Base-by-base conservation (phyloP, 2,329 filamentous ascomycete species). In the Dactylellina haptotyla region DNA sequence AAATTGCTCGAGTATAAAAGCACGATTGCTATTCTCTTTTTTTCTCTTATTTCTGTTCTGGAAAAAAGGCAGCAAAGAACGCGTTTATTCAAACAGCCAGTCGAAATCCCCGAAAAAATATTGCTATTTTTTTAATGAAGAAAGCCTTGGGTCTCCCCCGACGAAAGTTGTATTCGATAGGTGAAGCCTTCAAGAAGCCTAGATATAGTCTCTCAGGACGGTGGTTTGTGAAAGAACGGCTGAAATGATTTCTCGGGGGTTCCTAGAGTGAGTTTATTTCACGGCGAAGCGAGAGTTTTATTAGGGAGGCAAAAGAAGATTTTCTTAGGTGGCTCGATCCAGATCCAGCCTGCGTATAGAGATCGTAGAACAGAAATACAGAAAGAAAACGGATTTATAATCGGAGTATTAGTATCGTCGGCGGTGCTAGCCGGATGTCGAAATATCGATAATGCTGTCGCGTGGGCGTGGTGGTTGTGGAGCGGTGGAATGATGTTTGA, bases 201-300 rank as follows among this genome's bases (percentile, higher is more conserved):
- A 59, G 39, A 39, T 25, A 39, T 16, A 26, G 34, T 34, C 34
- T 18, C n/a, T 41, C 14, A 28, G 23, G 53, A 53, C 18, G 25
- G 59, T 30, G 34, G 45, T 45, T 53, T 30, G 30, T 1, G 34
- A 6, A 14, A 8, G 18, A 3, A 12, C 20, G 53, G 48, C 45
- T 72, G 61, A 73, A 61, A 73, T 61, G 54, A 73, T 62, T 61
- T 73, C 53, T 66, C 56, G 61, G 69, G 34, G 39, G 61, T 62
- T n/a, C 69, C 69, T 73, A 73, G 61, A 62, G 54, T 73, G 69
- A 73, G 69, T 66, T 51, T 73, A 48, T 72, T 72, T 64, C 51
- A 56, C 46, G 32, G 32, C 6, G 18, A 46, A 32, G 56, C 43
- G 66, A 32, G 51, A 59, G 53, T 63, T 63, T 71, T 41, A 45